Conservation (phyloP, 1,284 basidiomycete species). For the Moesziomyces antarcticus region DNA sequence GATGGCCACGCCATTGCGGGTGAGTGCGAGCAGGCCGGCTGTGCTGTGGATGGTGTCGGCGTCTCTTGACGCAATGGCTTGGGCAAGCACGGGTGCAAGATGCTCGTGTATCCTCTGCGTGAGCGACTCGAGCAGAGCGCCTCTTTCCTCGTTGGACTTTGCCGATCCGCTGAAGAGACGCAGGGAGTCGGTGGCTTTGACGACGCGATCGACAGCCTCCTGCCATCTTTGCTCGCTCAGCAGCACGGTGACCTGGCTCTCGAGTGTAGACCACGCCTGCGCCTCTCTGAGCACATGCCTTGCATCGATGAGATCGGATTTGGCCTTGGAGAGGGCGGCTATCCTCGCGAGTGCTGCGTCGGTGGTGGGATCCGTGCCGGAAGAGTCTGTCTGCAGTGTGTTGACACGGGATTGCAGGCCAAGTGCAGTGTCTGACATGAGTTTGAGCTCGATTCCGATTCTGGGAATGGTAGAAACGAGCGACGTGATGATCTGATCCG, state of each 20-base stretch:
- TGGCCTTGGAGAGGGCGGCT: conserved; percentile 27
- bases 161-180: conserved; percentile 35
- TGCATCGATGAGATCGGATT: conserved; percentile 33
- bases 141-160: conserved; percentile 30
- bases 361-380: conserved; percentile 11
- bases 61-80: conserved; percentile 25
- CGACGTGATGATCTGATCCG: conserved; percentile 33
- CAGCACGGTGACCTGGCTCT: conserved; percentile 33
- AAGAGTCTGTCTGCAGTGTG: conserved; percentile 11
- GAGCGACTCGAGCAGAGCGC: conserved; percentile 30
- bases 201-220: conserved; percentile 39
- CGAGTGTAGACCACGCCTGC: conserved; percentile 53
- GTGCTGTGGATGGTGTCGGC: conserved; percentile 3
- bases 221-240: conserved; percentile 29
- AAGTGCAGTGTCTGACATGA: conserved; percentile 35
- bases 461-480: conserved; percentile 38
- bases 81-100: conserved; percentile 23
- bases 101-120: conserved; percentile 24
- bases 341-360: conserved; percentile 31
- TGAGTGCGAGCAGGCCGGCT: conserved; percentile 26
- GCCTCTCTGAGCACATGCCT: conserved; percentile 50
- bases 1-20: conserved; percentile 13
- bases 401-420: conserved; percentile 22
- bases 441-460: conserved; percentile 33
- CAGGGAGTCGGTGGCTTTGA: conserved; percentile 39